Evolutionary conservation across 768 basidiomycete species (phyloP).

Genomic region (Leccinum variicolor): DNA sequence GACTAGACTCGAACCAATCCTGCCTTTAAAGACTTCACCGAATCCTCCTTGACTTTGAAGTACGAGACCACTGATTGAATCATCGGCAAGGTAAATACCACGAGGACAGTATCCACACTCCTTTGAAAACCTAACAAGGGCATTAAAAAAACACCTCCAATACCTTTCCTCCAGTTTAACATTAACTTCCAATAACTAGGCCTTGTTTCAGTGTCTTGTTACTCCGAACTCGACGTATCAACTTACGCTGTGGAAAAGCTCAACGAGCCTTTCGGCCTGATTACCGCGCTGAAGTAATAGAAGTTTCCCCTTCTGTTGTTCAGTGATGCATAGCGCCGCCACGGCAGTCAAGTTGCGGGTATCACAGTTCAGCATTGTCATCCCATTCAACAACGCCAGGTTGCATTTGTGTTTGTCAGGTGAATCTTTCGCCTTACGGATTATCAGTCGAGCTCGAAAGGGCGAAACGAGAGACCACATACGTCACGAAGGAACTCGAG

Average conservation of each 20-base stretch:
- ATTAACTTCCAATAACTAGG: conserved; percentile 21
- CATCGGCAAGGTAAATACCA: conserved; percentile 8
- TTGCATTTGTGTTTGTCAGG: conserved; percentile 23
- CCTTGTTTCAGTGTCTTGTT: neutral
- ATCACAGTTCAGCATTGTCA: conserved; percentile 14
- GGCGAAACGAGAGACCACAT: neutral
- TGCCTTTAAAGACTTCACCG: conserved; percentile 19
- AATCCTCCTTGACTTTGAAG: conserved; percentile 14
- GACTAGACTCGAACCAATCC: conserved; percentile 16
- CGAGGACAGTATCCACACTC: conserved; percentile 17
- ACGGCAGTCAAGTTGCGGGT: conserved; percentile 18
- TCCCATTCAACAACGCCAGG: conserved; percentile 11
- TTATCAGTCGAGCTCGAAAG: neutral
- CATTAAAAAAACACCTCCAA: conserved; percentile 13
- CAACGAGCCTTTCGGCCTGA: conserved; percentile 11
- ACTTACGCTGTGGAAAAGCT: conserved; percentile 26
- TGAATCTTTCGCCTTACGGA: conserved; percentile 1
- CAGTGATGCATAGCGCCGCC: conserved; percentile 12
- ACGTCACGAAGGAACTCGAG: conserved; percentile 18
- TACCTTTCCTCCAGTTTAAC: conserved; percentile 15
- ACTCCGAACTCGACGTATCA: neutral
- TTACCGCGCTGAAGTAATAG: neutral
- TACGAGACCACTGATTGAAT: conserved; percentile 6
- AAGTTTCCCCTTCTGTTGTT: conserved; percentile 1
- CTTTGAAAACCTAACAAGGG: conserved; percentile 20